These are phyloP conservation scores for Eleusine coracana DNA, from an alignment of 176 grass and related monocot species.

Conservation along the genomic window DNA sequence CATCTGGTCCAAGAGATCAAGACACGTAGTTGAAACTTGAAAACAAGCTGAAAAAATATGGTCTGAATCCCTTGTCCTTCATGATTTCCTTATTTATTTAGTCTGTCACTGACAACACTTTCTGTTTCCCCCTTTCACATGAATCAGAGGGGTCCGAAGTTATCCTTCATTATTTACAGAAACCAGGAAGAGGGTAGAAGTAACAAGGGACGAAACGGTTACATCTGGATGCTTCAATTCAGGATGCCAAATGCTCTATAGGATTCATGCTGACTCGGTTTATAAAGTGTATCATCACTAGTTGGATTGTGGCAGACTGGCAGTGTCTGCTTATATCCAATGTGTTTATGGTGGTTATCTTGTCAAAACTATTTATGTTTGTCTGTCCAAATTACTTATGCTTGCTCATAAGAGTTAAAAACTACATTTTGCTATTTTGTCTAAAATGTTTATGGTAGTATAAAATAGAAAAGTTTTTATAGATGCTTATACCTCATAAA, in stretches of 20 bases:
- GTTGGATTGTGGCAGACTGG: too few species aligned
- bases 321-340: too few species aligned
- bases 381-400: too few species aligned
- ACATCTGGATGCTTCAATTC: constrained; percentile 31
- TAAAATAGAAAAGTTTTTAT: too few species aligned
- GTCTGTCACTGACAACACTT: not conserved
- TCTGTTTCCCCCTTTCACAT: not conserved
- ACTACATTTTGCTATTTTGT: too few species aligned
- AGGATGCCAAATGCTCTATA: constrained; percentile 39
- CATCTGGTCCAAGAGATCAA: not conserved
- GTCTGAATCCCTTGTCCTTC: not conserved
- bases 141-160: not conserved
- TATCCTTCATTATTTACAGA: not conserved
- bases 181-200: not conserved
- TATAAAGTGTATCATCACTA: too few species aligned
- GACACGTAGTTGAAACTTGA: not conserved
- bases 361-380: too few species aligned
- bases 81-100: not conserved
- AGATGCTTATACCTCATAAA: too few species aligned
- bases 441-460: too few species aligned
- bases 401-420: too few species aligned
- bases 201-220: not conserved
- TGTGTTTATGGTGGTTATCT: too few species aligned
- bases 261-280: constrained; percentile 11
- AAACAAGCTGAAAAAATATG: not conserved